Evolutionary conservation across 805 yeast species (phyloP).

Genomic region (Wickerhamiella sorbophila): DNA sequence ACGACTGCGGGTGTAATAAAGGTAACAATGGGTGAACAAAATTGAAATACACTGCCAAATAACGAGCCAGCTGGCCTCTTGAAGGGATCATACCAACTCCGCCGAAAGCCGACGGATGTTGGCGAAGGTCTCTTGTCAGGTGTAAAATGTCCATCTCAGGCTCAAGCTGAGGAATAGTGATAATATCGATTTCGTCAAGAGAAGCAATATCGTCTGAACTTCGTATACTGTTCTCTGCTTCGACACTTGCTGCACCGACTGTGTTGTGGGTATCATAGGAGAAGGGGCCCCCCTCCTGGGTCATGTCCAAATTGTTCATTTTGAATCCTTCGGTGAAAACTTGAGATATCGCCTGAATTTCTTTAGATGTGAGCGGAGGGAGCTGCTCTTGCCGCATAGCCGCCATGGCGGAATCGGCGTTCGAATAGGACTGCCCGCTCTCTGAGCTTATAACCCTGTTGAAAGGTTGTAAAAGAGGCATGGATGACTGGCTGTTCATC

Average conservation of each 20-base stretch:
- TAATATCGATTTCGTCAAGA: not conserved
- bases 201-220: not conserved
- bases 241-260: no score
- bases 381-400: not conserved
- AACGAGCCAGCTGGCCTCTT: slow-evolving; percentile 20
- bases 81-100: slow-evolving; percentile 8
- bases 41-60: slow-evolving; percentile 22
- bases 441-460: no score
- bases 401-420: not conserved
- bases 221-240: not conserved
- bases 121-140: slow-evolving; percentile 7
- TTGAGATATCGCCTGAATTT: not conserved
- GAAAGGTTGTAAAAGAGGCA: no score
- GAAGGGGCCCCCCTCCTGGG: not conserved
- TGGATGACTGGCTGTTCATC: no score
- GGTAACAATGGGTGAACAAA: slow-evolving; percentile 25
- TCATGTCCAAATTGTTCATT: not conserved
- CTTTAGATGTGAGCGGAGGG: not conserved
- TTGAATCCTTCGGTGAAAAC: not conserved
- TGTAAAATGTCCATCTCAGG: slow-evolving; percentile 4
- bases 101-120: slow-evolving; percentile 1
- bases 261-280: not conserved
- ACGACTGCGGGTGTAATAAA: slow-evolving; percentile 23
- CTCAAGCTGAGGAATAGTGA: slow-evolving; percentile 5
- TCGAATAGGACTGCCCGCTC: no score